These are phyloP conservation scores for Rubus parviflorus DNA, from an alignment of 306 rosid species.

Conservation along the genomic window DNA sequence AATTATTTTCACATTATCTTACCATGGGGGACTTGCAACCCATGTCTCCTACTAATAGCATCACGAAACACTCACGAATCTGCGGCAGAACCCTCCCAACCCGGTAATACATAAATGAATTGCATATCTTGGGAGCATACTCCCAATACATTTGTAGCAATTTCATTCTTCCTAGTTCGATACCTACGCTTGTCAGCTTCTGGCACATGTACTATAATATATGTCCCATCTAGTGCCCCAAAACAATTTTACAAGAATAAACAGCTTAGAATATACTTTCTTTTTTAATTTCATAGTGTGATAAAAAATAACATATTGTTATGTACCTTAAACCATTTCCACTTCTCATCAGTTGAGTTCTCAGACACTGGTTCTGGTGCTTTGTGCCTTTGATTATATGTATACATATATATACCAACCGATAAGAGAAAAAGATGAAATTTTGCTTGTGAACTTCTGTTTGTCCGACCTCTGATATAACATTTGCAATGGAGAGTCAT, in stretches of 20 bases:
- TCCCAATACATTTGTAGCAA: constrained; percentile 7
- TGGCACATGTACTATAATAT: not conserved
- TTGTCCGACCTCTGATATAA: too few relatives aligned
- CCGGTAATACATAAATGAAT: not conserved
- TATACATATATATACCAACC: too few relatives aligned
- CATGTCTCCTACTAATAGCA: not conserved
- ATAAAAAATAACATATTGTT: too few relatives aligned
- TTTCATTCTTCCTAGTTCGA: not conserved
- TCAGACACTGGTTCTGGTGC: too few relatives aligned
- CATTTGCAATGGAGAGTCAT: too few relatives aligned
- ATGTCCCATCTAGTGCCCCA: constrained; percentile 18
- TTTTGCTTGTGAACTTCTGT: too few relatives aligned
- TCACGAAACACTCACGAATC: not conserved
- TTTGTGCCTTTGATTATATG: too few relatives aligned
- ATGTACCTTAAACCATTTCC: too few relatives aligned
- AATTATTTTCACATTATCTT: not conserved
- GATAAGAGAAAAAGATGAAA: too few relatives aligned
- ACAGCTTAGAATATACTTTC: not conserved
- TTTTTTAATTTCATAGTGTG: too few relatives aligned
- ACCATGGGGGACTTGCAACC: not conserved
- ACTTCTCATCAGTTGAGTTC: too few relatives aligned
- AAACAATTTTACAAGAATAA: not conserved
- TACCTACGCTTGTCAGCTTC: not conserved
- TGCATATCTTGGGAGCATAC: constrained; percentile 6
- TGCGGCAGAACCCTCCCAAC: constrained; percentile 5